Conservation (phyloP, 2,329 filamentous ascomycete genomes). For the Sphaceloma murrayae region DNA sequence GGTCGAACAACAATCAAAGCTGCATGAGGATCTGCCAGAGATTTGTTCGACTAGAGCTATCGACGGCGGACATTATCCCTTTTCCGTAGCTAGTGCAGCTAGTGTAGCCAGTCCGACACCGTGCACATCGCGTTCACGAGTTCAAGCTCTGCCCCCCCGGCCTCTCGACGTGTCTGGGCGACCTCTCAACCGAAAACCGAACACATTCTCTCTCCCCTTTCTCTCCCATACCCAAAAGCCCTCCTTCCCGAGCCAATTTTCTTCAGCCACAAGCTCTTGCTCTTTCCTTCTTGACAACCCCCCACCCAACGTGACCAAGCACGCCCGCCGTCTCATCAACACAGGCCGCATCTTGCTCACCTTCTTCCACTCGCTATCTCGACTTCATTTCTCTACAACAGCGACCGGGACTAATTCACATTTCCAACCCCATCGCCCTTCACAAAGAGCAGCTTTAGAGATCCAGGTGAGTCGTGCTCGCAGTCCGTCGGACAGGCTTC, state of each 20-base stretch:
- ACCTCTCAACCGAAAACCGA: not conserved
- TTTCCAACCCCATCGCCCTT: constrained; percentile 8
- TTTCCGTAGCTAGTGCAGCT: not conserved
- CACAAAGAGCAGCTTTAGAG: constrained; percentile 15
- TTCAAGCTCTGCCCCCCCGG: constrained; percentile 8
- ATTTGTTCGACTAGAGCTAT: constrained; percentile 8
- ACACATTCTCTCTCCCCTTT: constrained; percentile 9
- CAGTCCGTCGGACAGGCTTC: not conserved
- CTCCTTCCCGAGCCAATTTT: not conserved
- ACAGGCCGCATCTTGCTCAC: not conserved
- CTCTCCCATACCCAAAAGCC: not conserved
- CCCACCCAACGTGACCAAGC: constrained; percentile 1
- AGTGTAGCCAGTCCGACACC: too few relatives aligned
- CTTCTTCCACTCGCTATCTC: constrained; percentile 3
- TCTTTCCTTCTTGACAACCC: constrained; percentile 11
- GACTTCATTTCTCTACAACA: constrained; percentile 9
- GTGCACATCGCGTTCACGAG: constrained; percentile 10
- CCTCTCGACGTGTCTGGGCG: constrained; percentile 8
- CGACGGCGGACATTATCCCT: not conserved
- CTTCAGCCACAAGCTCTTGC: constrained; percentile 12
- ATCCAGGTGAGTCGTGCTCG: constrained; percentile 13
- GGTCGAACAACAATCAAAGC: not conserved
- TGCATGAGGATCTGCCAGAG: constrained; percentile 11
- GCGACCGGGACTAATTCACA: constrained; percentile 10
- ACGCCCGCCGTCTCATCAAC: constrained; percentile 8